Conservation (phyloP, 2,329 filamentous ascomycete genomes). For the Coniochaeta sp. region DNA sequence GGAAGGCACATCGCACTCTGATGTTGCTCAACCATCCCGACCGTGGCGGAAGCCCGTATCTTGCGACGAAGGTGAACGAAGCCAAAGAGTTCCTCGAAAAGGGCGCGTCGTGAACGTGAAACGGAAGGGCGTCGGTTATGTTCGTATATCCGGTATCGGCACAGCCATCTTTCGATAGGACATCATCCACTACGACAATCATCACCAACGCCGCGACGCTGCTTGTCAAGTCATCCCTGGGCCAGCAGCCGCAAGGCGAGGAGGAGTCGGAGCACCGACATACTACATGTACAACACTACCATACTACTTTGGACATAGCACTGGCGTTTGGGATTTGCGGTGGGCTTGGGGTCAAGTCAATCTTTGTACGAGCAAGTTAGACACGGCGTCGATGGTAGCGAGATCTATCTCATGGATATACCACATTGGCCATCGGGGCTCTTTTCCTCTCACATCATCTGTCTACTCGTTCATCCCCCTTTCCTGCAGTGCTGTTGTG, state of each 20-base stretch:
- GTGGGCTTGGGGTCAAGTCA: not conserved
- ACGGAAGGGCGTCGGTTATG: not conserved
- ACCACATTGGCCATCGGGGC: not conserved
- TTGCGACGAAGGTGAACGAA: constrained; percentile 97
- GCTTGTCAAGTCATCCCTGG: not conserved
- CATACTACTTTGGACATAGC: constrained; percentile 11
- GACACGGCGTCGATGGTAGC: not conserved
- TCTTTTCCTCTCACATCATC: not conserved
- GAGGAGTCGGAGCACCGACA: not conserved
- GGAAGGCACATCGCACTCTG: constrained; percentile 88
- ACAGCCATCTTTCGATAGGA: not conserved
- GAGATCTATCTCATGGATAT: not conserved
- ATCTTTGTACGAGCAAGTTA: not conserved
- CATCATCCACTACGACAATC: not conserved
- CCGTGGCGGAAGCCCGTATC: constrained; percentile 89
- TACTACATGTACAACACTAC: not conserved
- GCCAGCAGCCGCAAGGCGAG: not conserved
- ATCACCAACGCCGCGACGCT: not conserved
- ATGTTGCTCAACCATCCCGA: constrained; percentile 99
- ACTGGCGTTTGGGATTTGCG: constrained; percentile 10
- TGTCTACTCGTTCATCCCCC: not conserved
- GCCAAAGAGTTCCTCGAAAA: constrained; percentile 96
- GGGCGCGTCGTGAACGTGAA: constrained; percentile 21
- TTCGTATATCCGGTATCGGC: not conserved
- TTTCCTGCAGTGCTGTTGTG: not conserved